phyloP scores from a whole-genome alignment of 2,329 filamentous ascomycete genomes.

The Phaeoacremonium minimum region DNA sequence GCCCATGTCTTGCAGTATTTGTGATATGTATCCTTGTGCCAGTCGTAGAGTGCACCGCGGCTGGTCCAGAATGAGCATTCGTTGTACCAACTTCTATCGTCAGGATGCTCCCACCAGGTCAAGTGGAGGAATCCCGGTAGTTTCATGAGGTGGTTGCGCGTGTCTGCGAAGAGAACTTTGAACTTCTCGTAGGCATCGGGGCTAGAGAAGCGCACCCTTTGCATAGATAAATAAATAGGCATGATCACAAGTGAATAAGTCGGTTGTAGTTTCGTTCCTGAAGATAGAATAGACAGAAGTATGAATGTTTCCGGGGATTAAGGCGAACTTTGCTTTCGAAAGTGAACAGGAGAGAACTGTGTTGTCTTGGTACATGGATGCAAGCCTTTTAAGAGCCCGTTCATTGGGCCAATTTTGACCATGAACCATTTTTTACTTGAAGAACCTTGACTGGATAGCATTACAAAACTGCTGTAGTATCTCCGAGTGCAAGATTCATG shows the following conservation, averaged over 20 bases:
- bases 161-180: constrained; percentile 6
- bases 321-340: too few species aligned
- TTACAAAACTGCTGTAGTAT: too few species aligned
- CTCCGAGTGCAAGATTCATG: too few species aligned
- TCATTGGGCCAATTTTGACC: too few species aligned
- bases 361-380: too few species aligned
- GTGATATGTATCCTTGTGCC: constrained; percentile 8
- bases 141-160: constrained; percentile 4
- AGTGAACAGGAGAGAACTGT: too few species aligned
- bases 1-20: constrained; percentile 5
- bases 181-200: constrained; percentile 5
- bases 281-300: too few species aligned
- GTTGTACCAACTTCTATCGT: constrained; percentile 5
- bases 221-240: not conserved
- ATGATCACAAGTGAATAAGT: not conserved
- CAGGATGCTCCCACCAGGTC: constrained; percentile 6
- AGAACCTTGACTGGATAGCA: too few species aligned
- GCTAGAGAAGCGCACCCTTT: constrained; percentile 3
- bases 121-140: constrained; percentile 6
- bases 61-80: constrained; percentile 7
- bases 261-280: too few species aligned
- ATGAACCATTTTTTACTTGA: too few species aligned
- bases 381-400: too few species aligned
- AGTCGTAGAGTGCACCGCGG: constrained; percentile 5
- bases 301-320: too few species aligned